These are phyloP conservation scores for Tolypocladium pustulatum DNA, from an alignment of 2,329 filamentous ascomycete genomes.

Conservation along the genomic window DNA sequence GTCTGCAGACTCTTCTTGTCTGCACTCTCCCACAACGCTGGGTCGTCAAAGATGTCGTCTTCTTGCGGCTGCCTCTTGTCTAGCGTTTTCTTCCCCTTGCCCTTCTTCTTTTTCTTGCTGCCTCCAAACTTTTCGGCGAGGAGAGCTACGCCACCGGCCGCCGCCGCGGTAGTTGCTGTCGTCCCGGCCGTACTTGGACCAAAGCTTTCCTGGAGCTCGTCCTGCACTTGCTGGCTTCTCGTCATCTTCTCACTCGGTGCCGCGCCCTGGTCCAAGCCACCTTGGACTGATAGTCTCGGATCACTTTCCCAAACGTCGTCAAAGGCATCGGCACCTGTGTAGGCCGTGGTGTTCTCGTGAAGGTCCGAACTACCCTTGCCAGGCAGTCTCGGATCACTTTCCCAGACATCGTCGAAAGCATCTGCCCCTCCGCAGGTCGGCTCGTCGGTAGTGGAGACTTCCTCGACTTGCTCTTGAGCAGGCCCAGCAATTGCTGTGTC, in stretches of 20 bases:
- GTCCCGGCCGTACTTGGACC: constrained; percentile 11
- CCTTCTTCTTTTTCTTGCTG: constrained; percentile 12
- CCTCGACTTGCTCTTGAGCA: not conserved
- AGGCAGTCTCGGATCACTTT: not conserved
- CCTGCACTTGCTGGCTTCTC: not conserved
- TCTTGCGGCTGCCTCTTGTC: constrained; percentile 27
- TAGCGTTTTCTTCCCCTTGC: constrained; percentile 22
- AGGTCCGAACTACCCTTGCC: not conserved
- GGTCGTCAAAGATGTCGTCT: constrained; percentile 33
- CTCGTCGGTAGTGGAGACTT: not conserved
- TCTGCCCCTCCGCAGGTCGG: not conserved
- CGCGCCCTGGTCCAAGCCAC: not conserved
- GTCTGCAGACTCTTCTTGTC: constrained; percentile 24
- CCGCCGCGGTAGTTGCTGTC: constrained; percentile 9
- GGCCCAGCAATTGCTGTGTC: not conserved
- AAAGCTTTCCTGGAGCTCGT: not conserved
- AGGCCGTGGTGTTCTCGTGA: not conserved
- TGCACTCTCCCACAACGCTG: constrained; percentile 31
- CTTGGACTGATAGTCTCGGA: not conserved
- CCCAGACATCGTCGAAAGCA: not conserved
- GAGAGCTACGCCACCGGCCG: constrained; percentile 19
- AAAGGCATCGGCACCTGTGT: not conserved
- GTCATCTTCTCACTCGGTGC: not conserved
- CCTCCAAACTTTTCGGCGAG: constrained; percentile 24
- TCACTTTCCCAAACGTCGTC: constrained; percentile 1